A percentile compares a stretch with the other conserved stretches of the same genome.
Conservation (phyloP, 2,329 filamentous ascomycete genomes). For the Cytospora leucostoma region DNA sequence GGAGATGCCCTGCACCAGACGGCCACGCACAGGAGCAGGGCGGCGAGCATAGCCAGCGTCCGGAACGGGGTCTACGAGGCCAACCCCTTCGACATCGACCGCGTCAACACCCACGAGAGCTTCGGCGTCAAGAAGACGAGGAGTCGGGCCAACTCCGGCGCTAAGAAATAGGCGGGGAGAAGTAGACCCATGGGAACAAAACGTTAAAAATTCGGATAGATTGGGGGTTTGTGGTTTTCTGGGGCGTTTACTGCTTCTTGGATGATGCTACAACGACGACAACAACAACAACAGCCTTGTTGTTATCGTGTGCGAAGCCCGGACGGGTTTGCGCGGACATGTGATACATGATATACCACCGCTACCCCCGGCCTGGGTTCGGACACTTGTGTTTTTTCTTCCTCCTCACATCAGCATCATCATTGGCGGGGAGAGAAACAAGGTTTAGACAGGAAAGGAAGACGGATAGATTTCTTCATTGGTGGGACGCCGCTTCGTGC, state of each 20-base stretch:
- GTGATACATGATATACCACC: neutral
- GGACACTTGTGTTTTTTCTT: neutral
- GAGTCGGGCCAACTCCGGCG: neutral
- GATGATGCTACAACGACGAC: neutral
- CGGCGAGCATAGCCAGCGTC: neutral
- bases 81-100: constrained; percentile 22
- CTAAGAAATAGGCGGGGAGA: neutral
- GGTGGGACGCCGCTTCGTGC: neutral
- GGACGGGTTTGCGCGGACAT: neutral
- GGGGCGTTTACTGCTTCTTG: neutral
- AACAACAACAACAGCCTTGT: too few relatives aligned
- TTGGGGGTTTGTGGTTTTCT: neutral
- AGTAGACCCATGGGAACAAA: too few relatives aligned
- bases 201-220: too few relatives aligned
- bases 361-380: neutral
- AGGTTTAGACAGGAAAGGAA: neutral
- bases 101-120: constrained; percentile 21
- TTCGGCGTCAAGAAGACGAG: constrained; percentile 7
- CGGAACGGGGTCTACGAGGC: constrained; percentile 7
- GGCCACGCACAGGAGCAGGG: neutral
- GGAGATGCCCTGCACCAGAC: neutral
- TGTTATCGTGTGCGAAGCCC: neutral
- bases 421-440: too few relatives aligned
- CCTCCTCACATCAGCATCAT: too few relatives aligned
- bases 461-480: neutral